Base-by-base conservation (phyloP, 805 yeast genomes). In the Ogataea ganodermae region DNA sequence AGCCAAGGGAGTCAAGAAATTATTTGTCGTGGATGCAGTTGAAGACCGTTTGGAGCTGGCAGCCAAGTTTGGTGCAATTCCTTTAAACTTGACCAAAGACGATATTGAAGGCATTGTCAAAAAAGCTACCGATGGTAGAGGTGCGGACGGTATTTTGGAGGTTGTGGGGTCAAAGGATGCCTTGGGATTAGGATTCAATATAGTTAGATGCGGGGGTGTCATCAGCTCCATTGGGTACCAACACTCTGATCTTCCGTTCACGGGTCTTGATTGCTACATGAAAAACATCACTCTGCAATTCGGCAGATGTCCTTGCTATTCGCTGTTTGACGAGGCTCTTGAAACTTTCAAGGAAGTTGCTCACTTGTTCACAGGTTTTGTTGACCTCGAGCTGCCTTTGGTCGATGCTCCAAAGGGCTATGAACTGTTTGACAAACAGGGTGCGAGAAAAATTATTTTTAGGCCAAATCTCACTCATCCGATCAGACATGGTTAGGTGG, bases 221-320 rank as follows among this genome's bases (percentile, higher is more conserved):
- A 76, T 81, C 39, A 71, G 77, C 9, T 76, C 83, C 0, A 68
- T 81, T 20, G 87, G 87, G 2, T 81, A 80, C 72, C 82, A 79
- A 18, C 84, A 80, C 50, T 83, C 74, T 4, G 72, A 70, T 0
- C 58, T 81, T 8, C 85, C 86, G 4, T 78, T 81, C 57, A 66
- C 69, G 40, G 85, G 83, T 0, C 62, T 80, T 26, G 82, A 81
- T 43, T 78, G 83, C 49, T 81, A 81, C 55, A 59, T 74, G 58
- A 81, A 81, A 58, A 78, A 80, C 51, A 66, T 80, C 46, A 76
- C 78, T 9, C 56, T 81, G 35, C 81, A 81, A 26, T 81, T 81
- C 60, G 87, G 87, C 3, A 63, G 86, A 57, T 81, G 86, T 61
- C 85, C 83, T 32, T 79, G 79, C 3, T 74, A 81, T 72, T 71